phyloP scores from a whole-genome alignment of 2,329 filamentous ascomycete genomes.

The Fusarium nanum region DNA sequence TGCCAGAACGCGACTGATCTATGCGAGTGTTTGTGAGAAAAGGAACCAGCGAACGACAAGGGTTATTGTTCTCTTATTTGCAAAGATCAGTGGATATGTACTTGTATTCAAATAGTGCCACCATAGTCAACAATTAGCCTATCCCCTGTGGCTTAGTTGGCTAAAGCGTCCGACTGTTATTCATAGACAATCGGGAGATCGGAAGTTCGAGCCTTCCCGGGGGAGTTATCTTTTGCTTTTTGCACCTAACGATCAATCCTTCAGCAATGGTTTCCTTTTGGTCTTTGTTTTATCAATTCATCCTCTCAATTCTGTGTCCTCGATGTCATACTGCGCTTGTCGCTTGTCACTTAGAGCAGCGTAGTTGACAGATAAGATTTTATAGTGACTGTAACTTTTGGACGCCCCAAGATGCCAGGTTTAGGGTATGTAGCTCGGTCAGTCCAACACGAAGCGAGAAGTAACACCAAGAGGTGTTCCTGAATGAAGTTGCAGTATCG shows the following conservation, averaged over 20 bases:
- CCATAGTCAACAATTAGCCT: neutral
- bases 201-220: slow-evolving; percentile 48
- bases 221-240: slow-evolving; percentile 30
- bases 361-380: neutral
- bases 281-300: neutral
- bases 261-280: too few species aligned
- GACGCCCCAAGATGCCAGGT: neutral
- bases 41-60: too few species aligned
- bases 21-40: too few species aligned
- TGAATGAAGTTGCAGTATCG: neutral
- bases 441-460: neutral
- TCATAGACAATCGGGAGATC: slow-evolving; percentile 47
- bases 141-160: slow-evolving; percentile 45
- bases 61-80: neutral
- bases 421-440: neutral
- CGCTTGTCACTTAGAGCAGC: too few species aligned
- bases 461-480: neutral
- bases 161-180: slow-evolving; percentile 45
- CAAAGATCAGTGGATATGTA: rapidly evolving
- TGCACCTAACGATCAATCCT: rapidly evolving
- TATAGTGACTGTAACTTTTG: neutral
- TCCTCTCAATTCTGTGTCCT: too few species aligned
- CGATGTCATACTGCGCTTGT: neutral
- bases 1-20: too few species aligned
- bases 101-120: rapidly evolving